These are phyloP conservation scores for Inga leiocalycina DNA, from an alignment of 306 rosid species.

Conservation along the genomic window DNA sequence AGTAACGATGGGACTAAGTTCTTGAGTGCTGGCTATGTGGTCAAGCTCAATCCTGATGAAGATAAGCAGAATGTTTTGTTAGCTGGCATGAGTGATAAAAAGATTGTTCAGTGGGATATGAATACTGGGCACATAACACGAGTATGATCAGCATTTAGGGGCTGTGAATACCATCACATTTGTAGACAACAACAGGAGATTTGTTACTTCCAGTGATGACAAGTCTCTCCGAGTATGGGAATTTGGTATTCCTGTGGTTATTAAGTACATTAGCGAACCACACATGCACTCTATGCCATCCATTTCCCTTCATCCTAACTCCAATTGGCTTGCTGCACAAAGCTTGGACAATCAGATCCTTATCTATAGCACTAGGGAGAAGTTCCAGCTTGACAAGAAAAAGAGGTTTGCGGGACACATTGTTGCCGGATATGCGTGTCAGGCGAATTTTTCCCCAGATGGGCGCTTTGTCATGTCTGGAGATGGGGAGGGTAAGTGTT, in stretches of 20 bases:
- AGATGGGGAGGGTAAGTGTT: constrained; percentile 94
- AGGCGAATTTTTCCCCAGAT: constrained; percentile 86
- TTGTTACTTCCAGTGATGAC: constrained; percentile 97
- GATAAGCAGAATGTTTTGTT: constrained; percentile 92
- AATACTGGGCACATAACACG: constrained; percentile 90
- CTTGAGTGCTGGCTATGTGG: constrained; percentile 89
- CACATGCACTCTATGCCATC: constrained; percentile 99
- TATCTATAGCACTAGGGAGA: constrained; percentile 93
- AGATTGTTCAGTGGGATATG: constrained; percentile 99
- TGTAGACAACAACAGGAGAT: constrained; percentile 94
- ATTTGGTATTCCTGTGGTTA: constrained; percentile 95
- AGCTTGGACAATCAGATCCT: constrained; percentile 99
- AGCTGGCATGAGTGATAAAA: constrained; percentile 99
- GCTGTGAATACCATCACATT: constrained; percentile 97
- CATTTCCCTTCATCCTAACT: constrained; percentile 85
- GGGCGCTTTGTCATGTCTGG: constrained; percentile 93
- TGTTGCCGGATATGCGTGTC: constrained; percentile 83
- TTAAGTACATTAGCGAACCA: constrained; percentile 96
- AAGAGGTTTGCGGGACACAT: constrained; percentile 82
- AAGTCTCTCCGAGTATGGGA: constrained; percentile 98
- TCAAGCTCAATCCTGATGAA: constrained; percentile 89
- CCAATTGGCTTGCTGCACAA: constrained; percentile 96
- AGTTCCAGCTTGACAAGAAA: constrained; percentile 95
- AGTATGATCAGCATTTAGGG: constrained; percentile 98
- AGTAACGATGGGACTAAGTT: constrained; percentile 88